Percentiles rank a stretch among this genome's conserved stretches.
Conservation (phyloP, 2,329 filamentous ascomycete genomes). For the Colletotrichum euphorbiae region DNA sequence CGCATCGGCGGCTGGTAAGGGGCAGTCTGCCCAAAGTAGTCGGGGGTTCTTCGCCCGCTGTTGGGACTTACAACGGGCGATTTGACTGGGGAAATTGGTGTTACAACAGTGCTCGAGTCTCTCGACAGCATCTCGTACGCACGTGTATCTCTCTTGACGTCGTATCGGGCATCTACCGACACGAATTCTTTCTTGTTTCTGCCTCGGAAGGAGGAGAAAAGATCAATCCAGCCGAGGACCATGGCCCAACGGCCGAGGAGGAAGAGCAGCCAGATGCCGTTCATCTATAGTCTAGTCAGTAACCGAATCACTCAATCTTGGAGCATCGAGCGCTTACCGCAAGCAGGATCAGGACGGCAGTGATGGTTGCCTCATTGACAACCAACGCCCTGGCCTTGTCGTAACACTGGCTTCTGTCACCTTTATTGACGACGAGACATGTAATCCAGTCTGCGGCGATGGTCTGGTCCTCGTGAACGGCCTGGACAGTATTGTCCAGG, state of each 20-base stretch:
- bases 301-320: background rate
- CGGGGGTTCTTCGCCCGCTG: slow-evolving; percentile 61
- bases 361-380: slow-evolving; percentile 80
- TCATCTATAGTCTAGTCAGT: slow-evolving; percentile 64
- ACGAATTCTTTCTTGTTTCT: slow-evolving; percentile 83
- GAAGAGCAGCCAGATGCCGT: slow-evolving; percentile 86
- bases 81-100: slow-evolving; percentile 58
- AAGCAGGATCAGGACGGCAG: slow-evolving; percentile 85
- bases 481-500: slow-evolving; percentile 78
- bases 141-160: slow-evolving; percentile 71
- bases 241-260: slow-evolving; percentile 88
- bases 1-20: slow-evolving; percentile 65
- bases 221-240: slow-evolving; percentile 83
- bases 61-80: slow-evolving; percentile 45
- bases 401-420: slow-evolving; percentile 76
- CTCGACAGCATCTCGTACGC: slow-evolving; percentile 85
- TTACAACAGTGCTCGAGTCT: slow-evolving; percentile 66
- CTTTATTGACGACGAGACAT: slow-evolving; percentile 72
- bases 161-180: slow-evolving; percentile 80
- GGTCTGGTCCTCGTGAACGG: slow-evolving; percentile 63
- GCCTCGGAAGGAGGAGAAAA: slow-evolving; percentile 63
- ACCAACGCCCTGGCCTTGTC: slow-evolving; percentile 69
- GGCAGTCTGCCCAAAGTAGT: slow-evolving; percentile 67
- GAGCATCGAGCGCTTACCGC: slow-evolving; percentile 62
- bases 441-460: slow-evolving; percentile 74